Evolutionary conservation across 2,329 filamentous ascomycete genomes (phyloP), one percentile per base, ranked within the genome.

Genomic region (Hypoxylon sp.): DNA sequence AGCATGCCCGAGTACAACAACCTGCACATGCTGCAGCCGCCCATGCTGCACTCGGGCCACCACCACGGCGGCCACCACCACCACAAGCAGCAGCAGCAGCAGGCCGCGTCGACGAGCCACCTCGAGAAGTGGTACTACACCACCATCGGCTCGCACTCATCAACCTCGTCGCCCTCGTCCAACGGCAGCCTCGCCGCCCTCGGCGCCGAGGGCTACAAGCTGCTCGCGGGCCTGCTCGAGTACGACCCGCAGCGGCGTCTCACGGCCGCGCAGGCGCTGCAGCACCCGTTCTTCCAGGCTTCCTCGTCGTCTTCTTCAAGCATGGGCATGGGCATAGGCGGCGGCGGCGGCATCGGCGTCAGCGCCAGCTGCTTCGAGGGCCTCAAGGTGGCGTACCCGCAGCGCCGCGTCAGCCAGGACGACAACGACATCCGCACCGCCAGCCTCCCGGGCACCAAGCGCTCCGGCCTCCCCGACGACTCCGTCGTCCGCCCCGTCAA

Each of bases 351-450:
- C 2, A 88, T 90, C 18, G 85, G 86, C 58, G 85, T 95, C 15
- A 89, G 84, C 35, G 82, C 86, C 33, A 95, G 96, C 71, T 97
- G 92, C 71, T 99, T 99, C 67, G 92, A 97, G 69, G 92, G 93
- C 0, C 82, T 92, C 48, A 91, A 92, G 75, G 87, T 87, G 62
- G 91, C 95, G 69, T 99, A 99, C 73, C 95, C 95, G 0, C 88
- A 92, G 70, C 84, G 95, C 6, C 85, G 94, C 45, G 93, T 99
- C 35, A 97, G 90, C 67, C 89, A 96, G 68, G 95, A 99, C 70
- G 92, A 97, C 72, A 96, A 97, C 68, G 95, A 98, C 74, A 97
- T 98, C 54, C 83, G 91, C n/a, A 93, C 91, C 0, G 88, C 88
- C 38, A 96, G 92, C 73, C 75, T 97, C 29, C 92, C 94, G 0